Evolutionary conservation across 2,329 filamentous ascomycete species (phyloP).

Genomic region (Mollisiaceae sp.): DNA sequence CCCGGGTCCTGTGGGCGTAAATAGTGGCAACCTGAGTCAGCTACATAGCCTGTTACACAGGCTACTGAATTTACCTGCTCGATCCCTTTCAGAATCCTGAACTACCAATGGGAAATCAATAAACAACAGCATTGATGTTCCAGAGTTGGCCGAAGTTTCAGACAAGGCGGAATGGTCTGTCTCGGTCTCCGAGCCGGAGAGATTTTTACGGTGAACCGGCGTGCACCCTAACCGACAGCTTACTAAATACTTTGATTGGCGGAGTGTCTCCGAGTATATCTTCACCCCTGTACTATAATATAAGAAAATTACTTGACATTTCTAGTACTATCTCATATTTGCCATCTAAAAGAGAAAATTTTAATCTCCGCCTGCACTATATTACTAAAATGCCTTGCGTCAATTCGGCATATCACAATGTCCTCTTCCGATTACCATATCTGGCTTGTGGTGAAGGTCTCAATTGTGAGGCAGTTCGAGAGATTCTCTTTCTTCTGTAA

Average conservation of each 20-base stretch:
- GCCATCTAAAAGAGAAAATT: too few relatives aligned
- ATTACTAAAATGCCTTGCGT: too few relatives aligned
- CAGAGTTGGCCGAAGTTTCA: neutral
- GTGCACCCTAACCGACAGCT: neutral
- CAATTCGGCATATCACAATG: too few relatives aligned
- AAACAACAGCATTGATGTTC: neutral
- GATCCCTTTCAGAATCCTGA: neutral
- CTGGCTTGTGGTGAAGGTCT: too few relatives aligned
- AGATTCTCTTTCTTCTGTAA: too few relatives aligned
- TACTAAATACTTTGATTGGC: neutral
- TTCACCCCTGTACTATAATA: neutral
- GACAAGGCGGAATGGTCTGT: neutral
- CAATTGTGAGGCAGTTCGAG: too few relatives aligned
- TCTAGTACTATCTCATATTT: too few relatives aligned
- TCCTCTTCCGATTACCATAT: too few relatives aligned
- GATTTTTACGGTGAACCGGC: neutral
- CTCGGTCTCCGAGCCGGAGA: conserved; percentile 3
- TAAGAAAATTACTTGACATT: too few relatives aligned
- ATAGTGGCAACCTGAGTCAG: neutral
- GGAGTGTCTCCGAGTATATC: neutral
- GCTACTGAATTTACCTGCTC: neutral
- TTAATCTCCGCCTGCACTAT: too few relatives aligned
- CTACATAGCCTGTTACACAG: neutral
- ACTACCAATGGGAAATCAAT: neutral
- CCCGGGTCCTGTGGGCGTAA: neutral